A percentile compares a stretch with the other conserved stretches of the same genome.
phyloP scores from a whole-genome alignment of 179 eudicot genomes.

The Beta corolliflora region DNA sequence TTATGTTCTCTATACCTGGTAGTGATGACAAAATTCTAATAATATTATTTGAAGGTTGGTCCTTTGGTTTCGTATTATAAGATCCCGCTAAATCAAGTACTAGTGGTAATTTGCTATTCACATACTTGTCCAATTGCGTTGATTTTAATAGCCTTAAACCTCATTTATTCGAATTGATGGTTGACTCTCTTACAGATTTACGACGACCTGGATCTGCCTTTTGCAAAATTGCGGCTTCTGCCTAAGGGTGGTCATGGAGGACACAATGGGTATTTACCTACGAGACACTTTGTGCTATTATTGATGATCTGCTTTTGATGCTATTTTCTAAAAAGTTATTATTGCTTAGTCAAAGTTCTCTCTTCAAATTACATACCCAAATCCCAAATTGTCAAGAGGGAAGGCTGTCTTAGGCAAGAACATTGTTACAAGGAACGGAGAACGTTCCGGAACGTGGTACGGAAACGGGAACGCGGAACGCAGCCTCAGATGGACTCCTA shows the following conservation, averaged over 20 bases:
- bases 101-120: constrained; percentile 58
- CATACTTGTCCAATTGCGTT: constrained; percentile 6
- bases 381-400: background rate
- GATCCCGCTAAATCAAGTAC: constrained; percentile 92
- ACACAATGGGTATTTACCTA: constrained; percentile 76
- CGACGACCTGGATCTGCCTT: constrained; percentile 92
- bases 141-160: background rate
- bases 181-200: constrained; percentile 54
- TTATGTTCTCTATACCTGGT: background rate
- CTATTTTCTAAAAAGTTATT: background rate
- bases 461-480: too few relatives aligned
- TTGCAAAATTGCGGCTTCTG: constrained; percentile 78
- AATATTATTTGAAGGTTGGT: constrained; percentile 63
- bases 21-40: constrained; percentile 12
- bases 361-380: background rate
- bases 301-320: background rate
- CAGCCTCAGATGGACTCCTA: too few relatives aligned
- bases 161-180: constrained; percentile 12
- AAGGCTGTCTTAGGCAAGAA: constrained; percentile 2
- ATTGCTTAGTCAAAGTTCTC: background rate
- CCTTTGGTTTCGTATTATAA: constrained; percentile 85
- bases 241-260: constrained; percentile 99
- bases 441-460: too few relatives aligned
- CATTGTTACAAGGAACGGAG: too few relatives aligned
- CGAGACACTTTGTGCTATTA: constrained; percentile 1